A percentile compares a stretch with the other conserved stretches of the same genome.
These are phyloP conservation scores for Dictyostelium capitatum DNA, from an alignment of 78 protist genomes.

Conservation along the genomic window DNA sequence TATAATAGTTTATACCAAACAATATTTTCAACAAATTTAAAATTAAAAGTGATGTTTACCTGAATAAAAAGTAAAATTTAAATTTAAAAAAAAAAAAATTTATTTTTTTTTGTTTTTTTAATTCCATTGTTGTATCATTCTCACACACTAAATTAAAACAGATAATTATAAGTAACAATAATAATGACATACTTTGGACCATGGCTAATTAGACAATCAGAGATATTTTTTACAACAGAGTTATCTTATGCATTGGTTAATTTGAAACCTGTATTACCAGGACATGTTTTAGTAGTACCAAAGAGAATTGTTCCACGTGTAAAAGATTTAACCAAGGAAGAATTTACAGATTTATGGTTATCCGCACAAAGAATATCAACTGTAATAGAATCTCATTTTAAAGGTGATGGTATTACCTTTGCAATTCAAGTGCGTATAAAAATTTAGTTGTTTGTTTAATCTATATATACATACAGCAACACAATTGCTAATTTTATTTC, in stretches of 20 bases:
- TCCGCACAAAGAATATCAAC: slow-evolving; percentile 58
- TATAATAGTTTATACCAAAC: background rate
- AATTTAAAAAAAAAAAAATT: background rate
- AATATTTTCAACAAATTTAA: background rate
- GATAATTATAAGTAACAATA: background rate
- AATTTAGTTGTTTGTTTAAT: background rate
- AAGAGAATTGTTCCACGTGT: slow-evolving; percentile 73
- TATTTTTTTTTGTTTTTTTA: too few relatives aligned
- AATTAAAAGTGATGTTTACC: slow-evolving; percentile 1
- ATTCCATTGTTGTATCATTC: too few relatives aligned
- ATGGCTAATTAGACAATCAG: slow-evolving; percentile 46
- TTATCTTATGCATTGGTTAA: slow-evolving; percentile 72
- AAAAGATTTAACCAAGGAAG: slow-evolving; percentile 72
- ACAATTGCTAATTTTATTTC: background rate
- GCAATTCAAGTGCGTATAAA: slow-evolving; percentile 57
- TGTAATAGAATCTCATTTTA: slow-evolving; percentile 60
- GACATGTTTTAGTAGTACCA: slow-evolving; percentile 82
- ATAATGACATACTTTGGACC: slow-evolving; percentile 46
- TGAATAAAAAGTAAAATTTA: background rate
- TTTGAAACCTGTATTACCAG: slow-evolving; percentile 84
- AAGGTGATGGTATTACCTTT: slow-evolving; percentile 71
- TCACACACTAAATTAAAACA: background rate
- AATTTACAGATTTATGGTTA: slow-evolving; percentile 73
- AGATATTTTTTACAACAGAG: slow-evolving; percentile 47
- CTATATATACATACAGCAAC: background rate